These are phyloP conservation scores for Pseudonitzschia multistriata DNA, from an alignment of 108 stramenopile species.

Conservation along the genomic window DNA sequence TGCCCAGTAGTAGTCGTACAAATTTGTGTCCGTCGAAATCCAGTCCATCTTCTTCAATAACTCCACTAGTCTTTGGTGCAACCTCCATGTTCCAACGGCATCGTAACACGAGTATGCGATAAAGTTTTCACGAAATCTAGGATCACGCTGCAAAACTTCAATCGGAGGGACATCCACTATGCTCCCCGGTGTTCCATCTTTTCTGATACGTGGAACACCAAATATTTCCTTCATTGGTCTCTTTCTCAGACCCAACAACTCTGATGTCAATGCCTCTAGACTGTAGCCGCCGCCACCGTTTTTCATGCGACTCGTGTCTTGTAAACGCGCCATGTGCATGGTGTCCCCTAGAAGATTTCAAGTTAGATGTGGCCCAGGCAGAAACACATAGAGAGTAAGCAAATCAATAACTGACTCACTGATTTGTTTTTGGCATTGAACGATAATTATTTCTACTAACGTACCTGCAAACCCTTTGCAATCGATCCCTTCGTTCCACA, in stretches of 20 bases:
- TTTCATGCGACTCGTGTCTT: constrained; percentile 68
- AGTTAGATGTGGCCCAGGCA: neutral
- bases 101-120: constrained; percentile 91
- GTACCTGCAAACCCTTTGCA: constrained; percentile 73
- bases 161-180: constrained; percentile 81
- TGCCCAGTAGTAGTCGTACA: constrained; percentile 92
- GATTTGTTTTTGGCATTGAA: no score
- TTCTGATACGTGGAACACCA: constrained; percentile 74
- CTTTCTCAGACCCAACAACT: constrained; percentile 69
- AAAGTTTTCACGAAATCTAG: constrained; percentile 64
- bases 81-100: constrained; percentile 75
- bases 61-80: constrained; percentile 53
- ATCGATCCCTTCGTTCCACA: constrained; percentile 93
- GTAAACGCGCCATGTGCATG: constrained; percentile 98
- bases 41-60: constrained; percentile 56
- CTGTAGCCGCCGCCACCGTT: constrained; percentile 69
- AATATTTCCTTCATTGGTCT: constrained; percentile 95
- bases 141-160: constrained; percentile 85
- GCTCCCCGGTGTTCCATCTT: constrained; percentile 84
- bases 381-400: neutral
- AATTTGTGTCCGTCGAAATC: constrained; percentile 40
- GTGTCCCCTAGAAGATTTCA: constrained; percentile 62
- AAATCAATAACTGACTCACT: no score
- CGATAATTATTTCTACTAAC: constrained; percentile 9
- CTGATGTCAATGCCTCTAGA: constrained; percentile 83